phyloP scores from a whole-genome alignment of 495 filamentous ascomycete species.

The Immersiella caudata region DNA sequence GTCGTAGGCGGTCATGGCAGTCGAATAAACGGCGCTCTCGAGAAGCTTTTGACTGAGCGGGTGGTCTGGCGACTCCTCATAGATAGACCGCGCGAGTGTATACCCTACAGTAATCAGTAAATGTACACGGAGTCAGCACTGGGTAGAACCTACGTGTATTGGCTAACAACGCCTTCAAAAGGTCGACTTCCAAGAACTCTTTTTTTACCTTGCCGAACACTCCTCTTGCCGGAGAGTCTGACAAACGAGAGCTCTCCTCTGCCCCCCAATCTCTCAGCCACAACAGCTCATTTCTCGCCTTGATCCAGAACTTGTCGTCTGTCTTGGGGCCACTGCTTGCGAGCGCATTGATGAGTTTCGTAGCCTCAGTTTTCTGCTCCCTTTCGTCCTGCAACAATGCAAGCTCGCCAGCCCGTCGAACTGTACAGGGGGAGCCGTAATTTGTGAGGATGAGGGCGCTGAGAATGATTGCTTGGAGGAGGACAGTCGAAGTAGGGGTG shows the following conservation, averaged over 20 bases:
- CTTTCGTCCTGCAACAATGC: slow-evolving; percentile 59
- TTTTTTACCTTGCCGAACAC: slow-evolving; percentile 70
- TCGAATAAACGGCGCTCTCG: slow-evolving; percentile 65
- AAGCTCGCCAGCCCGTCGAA: slow-evolving; percentile 62
- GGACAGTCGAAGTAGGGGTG: slow-evolving; percentile 57
- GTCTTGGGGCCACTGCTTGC: slow-evolving; percentile 54
- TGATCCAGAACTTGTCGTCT: slow-evolving; percentile 70
- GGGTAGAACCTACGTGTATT: slow-evolving; percentile 59
- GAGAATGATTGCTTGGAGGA: slow-evolving; percentile 69
- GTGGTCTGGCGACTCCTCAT: slow-evolving; percentile 57
- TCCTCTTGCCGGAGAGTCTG: slow-evolving; percentile 51
- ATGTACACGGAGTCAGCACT: not conserved
- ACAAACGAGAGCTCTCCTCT: slow-evolving; percentile 41
- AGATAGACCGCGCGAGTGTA: slow-evolving; percentile 67
- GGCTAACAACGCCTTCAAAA: slow-evolving; percentile 73
- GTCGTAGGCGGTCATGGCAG: slow-evolving; percentile 77
- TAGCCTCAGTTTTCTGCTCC: slow-evolving; percentile 67
- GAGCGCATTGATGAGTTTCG: slow-evolving; percentile 60
- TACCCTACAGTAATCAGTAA: slow-evolving; percentile 58
- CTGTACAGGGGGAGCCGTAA: slow-evolving; percentile 60
- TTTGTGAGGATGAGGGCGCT: slow-evolving; percentile 67
- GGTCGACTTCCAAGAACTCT: slow-evolving; percentile 69
- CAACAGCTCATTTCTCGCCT: slow-evolving; percentile 65
- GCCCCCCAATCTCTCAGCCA: slow-evolving; percentile 84
- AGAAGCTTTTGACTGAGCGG: slow-evolving; percentile 58